Evolutionary conservation across 2,329 filamentous ascomycete species (phyloP).

Genomic region (Talaromyces islandicus): DNA sequence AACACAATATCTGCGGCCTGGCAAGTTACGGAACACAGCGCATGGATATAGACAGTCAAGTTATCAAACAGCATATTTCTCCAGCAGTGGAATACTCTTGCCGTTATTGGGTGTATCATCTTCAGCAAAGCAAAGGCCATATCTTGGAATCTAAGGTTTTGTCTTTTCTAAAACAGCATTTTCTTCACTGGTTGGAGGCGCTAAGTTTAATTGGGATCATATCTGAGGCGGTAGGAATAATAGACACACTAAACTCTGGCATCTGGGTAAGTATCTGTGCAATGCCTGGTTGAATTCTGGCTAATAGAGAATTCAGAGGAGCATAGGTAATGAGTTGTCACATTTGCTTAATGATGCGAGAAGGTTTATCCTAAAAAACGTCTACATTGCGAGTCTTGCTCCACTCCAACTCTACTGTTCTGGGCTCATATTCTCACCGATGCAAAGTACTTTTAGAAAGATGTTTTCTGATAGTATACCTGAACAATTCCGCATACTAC

Average conservation of each 20-base stretch:
- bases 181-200: conserved; percentile 25
- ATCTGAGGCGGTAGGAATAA: conserved; percentile 11
- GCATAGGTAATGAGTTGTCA: conserved; percentile 8
- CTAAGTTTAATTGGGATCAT: conserved; percentile 17
- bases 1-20: conserved; percentile 15
- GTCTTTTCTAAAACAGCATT: conserved; percentile 17
- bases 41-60: conserved; percentile 7
- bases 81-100: conserved; percentile 20
- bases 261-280: conserved; percentile 12
- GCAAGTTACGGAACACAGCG: conserved; percentile 1
- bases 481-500: conserved; percentile 12
- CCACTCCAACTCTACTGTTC: conserved; percentile 32
- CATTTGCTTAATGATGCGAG: conserved; percentile 25
- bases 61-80: conserved; percentile 13
- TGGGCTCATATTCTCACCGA: conserved; percentile 27
- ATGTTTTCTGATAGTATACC: conserved; percentile 16
- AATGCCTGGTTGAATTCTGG: background rate
- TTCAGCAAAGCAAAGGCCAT: conserved; percentile 10
- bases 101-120: conserved; percentile 24
- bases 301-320: conserved; percentile 8
- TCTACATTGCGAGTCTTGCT: conserved; percentile 20
- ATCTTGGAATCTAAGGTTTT: conserved; percentile 4
- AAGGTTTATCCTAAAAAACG: conserved; percentile 24
- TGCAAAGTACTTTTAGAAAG: conserved; percentile 18
- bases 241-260: conserved; percentile 12